A percentile compares a stretch with the other conserved stretches of the same genome.
These are phyloP conservation scores for Ambispora gerdemannii DNA, from an alignment of 192 early-diverging fungal species.

Conservation along the genomic window DNA sequence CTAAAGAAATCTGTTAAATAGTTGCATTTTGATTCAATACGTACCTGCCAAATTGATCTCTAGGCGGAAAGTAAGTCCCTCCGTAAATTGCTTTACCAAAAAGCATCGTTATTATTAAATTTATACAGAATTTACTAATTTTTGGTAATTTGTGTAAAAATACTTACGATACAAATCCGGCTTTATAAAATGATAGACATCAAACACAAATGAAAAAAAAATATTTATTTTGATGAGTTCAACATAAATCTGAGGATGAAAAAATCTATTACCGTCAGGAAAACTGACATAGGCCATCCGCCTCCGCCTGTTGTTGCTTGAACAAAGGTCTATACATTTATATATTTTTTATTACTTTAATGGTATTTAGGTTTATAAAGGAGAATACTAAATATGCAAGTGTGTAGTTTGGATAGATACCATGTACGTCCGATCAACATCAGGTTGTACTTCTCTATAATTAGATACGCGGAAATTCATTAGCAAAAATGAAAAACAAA, in stretches of 20 bases:
- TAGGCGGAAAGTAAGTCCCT: conserved; percentile 45
- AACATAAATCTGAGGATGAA: conserved; percentile 36
- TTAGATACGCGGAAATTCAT: background rate
- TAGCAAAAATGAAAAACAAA: background rate
- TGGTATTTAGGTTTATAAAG: background rate
- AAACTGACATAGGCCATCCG: conserved; percentile 70
- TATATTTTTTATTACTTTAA: too few relatives aligned
- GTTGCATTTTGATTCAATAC: background rate
- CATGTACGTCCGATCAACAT: conserved; percentile 65
- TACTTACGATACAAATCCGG: conserved; percentile 35
- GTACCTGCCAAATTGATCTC: conserved; percentile 36
- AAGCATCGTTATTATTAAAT: too few relatives aligned
- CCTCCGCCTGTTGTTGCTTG: conserved; percentile 56
- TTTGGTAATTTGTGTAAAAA: too few relatives aligned
- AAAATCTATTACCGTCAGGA: conserved; percentile 52
- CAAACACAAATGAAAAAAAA: background rate
- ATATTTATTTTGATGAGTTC: conserved; percentile 30
- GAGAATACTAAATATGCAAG: background rate
- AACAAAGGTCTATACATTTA: conserved; percentile 54
- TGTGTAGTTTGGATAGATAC: conserved; percentile 23
- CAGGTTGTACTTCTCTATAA: conserved; percentile 56
- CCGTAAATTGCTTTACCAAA: conserved; percentile 40
- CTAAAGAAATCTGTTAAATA: background rate
- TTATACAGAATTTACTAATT: too few relatives aligned
- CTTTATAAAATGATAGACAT: background rate